These are phyloP conservation scores for Sporobolomyces roseus DNA, from an alignment of 768 basidiomycete species.

Conservation along the genomic window DNA sequence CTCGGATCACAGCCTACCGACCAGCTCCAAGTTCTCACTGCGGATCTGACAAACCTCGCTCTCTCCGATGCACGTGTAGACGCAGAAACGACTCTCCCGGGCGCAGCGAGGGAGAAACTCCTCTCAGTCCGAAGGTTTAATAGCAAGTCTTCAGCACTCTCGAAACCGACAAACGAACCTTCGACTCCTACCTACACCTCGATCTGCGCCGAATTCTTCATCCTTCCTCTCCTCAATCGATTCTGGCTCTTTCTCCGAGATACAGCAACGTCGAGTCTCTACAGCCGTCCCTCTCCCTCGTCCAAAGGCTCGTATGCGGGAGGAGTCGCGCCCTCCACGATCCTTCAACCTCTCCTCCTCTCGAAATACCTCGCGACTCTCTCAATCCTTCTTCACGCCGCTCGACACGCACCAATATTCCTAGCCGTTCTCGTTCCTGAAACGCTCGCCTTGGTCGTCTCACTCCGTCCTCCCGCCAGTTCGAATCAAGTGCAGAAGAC, in stretches of 20 bases:
- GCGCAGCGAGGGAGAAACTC: conserved; percentile 67
- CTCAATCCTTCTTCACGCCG: conserved; percentile 74
- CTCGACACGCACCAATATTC: conserved; percentile 75
- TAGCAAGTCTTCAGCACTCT: conserved; percentile 5
- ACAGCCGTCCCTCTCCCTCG: conserved; percentile 51
- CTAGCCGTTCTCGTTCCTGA: conserved; percentile 74
- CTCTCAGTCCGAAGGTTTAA: conserved; percentile 58
- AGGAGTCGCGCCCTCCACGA: conserved; percentile 73
- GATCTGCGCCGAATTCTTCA: conserved; percentile 80
- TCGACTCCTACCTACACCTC: conserved; percentile 52
- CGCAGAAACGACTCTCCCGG: conserved; percentile 59
- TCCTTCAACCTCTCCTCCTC: conserved; percentile 73
- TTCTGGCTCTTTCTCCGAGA: conserved; percentile 93
- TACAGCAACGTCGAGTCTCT: conserved; percentile 62
- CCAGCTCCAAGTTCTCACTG: conserved; percentile 60
- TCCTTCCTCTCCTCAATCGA: conserved; percentile 82
- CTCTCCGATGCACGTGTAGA: conserved; percentile 61
- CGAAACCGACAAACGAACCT: neutral
- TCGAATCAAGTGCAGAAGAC: neutral
- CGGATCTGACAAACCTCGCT: conserved; percentile 61
- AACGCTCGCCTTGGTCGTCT: conserved; percentile 74
- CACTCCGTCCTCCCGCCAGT: conserved; percentile 55
- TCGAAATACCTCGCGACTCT: conserved; percentile 71
- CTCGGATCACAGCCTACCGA: conserved; percentile 48
- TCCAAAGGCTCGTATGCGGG: conserved; percentile 44